These are phyloP conservation scores for Nakaseomyces uthaithaninus DNA, from an alignment of 1,139 yeast genomes.

Conservation along the genomic window DNA sequence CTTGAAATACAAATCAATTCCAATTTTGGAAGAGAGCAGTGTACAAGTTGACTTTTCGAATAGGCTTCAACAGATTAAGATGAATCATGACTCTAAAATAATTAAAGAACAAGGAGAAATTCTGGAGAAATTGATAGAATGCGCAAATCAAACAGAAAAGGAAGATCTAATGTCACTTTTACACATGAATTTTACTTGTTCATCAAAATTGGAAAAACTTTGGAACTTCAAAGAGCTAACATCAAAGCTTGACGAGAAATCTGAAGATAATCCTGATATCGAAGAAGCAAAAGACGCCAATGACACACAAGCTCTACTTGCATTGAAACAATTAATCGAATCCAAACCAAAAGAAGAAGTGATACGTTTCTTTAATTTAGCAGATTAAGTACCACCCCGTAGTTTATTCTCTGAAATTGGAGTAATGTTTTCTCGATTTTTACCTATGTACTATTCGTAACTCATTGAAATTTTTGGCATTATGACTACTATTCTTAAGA, in stretches of 20 bases:
- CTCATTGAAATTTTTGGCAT: too few species aligned
- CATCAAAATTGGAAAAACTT: slow-evolving; percentile 23
- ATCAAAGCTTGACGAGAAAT: slow-evolving; percentile 7
- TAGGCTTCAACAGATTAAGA: slow-evolving; percentile 33
- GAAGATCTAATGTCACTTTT: slow-evolving; percentile 3
- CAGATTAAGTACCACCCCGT: too few species aligned
- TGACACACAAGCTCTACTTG: slow-evolving; percentile 47
- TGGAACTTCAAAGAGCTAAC: slow-evolving; percentile 34
- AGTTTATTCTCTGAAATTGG: too few species aligned
- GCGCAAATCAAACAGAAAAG: slow-evolving; percentile 6
- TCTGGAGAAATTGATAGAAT: slow-evolving; percentile 24
- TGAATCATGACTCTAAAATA: slow-evolving; percentile 18
- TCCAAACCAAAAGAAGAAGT: slow-evolving; percentile 64
- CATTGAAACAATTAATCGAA: slow-evolving; percentile 54
- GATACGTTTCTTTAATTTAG: slow-evolving; percentile 44
- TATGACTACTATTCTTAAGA: too few species aligned
- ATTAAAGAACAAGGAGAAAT: slow-evolving; percentile 24
- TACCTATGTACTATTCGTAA: too few species aligned
- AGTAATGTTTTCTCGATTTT: too few species aligned
- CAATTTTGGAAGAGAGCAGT: slow-evolving; percentile 56
- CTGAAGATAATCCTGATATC: slow-evolving; percentile 15
- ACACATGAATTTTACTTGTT: neutral
- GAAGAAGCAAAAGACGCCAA: slow-evolving; percentile 10
- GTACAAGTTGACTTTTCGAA: slow-evolving; percentile 68
- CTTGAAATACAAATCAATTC: slow-evolving; percentile 32